Evolutionary conservation across 73 alveolate genomes (phyloP), one percentile per base, ranked within the genome.

Genomic region (Urostyla sp.): DNA sequence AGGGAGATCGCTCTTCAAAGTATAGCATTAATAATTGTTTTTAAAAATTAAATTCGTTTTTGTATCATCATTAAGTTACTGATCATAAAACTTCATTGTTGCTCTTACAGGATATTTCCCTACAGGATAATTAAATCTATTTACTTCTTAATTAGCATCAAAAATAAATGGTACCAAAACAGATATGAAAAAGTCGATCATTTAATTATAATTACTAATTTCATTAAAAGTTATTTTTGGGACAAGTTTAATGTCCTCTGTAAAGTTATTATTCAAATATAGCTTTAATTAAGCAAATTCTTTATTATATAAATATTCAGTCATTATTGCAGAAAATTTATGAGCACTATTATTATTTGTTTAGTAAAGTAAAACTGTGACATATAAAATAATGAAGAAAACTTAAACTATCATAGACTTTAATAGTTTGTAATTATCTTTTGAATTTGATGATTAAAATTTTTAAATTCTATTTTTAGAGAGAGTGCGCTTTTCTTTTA

Each of bases 281-380:
- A 27, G 28, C 55, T 40, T 37, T 3, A 40, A 8, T 23, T 66
- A 36, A n/a, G 36, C 24, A 44, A 66, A 66, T 20, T 20, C 21
- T 5, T n/a, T n/a, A n/a, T n/a, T n/a, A n/a, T n/a, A n/a, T n/a
- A n/a, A n/a, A n/a, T n/a, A n/a, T n/a, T n/a, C n/a, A n/a, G n/a
- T n/a, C n/a, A n/a, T n/a, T n/a, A n/a, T n/a, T n/a, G n/a, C n/a
- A n/a, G n/a, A n/a, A n/a, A n/a, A n/a, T 51, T n/a, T 16, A 15
- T 58, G 46, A 37, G 60, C 27, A n/a, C 35, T 36, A 40, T 46
- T 76, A 24, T 76, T 56, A 13, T 69, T 69, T 5, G 67, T 51
- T 30, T 80, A 67, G 44, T 63, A 48, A 23, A 80, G 77, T 20
- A 80, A 36, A 52, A 80, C 50, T 0, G 77, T 51, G 0, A 80